Evolutionary conservation across 2,329 filamentous ascomycete species (phyloP), one percentile per base, ranked within the genome.

Genomic region (Fusarium illudens): DNA sequence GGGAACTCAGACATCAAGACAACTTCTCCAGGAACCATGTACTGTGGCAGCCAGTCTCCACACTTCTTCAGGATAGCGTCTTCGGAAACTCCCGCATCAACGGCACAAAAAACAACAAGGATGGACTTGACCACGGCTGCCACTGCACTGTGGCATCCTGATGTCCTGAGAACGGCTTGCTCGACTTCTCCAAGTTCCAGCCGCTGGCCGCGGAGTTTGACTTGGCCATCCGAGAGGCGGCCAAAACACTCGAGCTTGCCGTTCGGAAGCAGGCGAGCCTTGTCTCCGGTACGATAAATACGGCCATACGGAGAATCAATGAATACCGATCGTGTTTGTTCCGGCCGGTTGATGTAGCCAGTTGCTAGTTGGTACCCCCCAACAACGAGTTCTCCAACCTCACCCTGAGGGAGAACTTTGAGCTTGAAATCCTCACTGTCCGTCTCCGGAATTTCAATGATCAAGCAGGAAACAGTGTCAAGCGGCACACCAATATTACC

Each of bases 251-350:
- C 92, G n/a, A 97, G 83, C 0, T 84, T 87, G 1, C 93, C 92
- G 62, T 91, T 84, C 0, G 83, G 70, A 2, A 86, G 84, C 50
- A 97, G 84, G 20, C 87, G 85, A 5, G 92, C 94, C 74, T 91
- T 93, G 78, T 97, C 94, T 1, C 94, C 94, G 1, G 94, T 97
- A 29, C 92, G 86, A 77, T 97, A 97, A 0, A 96, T 80, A 4
- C 84, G 83, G 4, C 92, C 94, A 75, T 89, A 90, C 0, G 83
- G 79, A 25, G 90, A 88, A 1, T 88, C 75, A 13, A 97, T 80
- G 73, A 97, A 97, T 0, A 89, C 89, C 17, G 84, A 81, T 1
- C 82, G 80, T 0, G 93, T 97, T 75, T 96, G 89, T 49, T 94
- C 89, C 0, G 88, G 86, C 11, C 93, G 86, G 73, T 97, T 96